Percentiles rank a stretch among this genome's conserved stretches.
Evolutionary conservation across 306 rosid genomes (phyloP).

Genomic region (Echinosophora koreensis): DNA sequence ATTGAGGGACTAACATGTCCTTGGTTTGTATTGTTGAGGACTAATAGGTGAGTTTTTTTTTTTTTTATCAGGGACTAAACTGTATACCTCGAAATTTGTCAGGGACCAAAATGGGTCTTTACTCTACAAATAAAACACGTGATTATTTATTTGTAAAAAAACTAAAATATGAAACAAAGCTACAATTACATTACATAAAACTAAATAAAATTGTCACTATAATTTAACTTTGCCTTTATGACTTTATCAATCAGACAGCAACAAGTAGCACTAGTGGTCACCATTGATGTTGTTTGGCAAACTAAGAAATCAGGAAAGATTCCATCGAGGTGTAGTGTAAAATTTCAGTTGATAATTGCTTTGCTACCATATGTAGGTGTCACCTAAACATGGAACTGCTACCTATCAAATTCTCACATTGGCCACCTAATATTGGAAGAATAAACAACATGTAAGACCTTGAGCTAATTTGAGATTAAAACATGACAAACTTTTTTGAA

Average conservation of each 20-base stretch:
- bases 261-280: neutral
- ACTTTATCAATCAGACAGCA: slow-evolving; percentile 35
- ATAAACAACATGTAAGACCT: neutral
- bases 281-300: neutral
- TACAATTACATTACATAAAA: too few relatives aligned
- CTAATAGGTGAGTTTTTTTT: too few relatives aligned
- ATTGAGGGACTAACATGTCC: too few relatives aligned
- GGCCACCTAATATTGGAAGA: neutral
- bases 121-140: too few relatives aligned
- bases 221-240: neutral
- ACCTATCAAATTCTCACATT: neutral
- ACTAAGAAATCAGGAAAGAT: neutral
- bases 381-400: slow-evolving; percentile 27
- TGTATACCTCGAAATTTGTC: too few relatives aligned
- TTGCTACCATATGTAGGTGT: neutral
- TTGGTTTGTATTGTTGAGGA: too few relatives aligned
- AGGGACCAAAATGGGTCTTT: too few relatives aligned
- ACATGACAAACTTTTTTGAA: too few relatives aligned
- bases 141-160: too few relatives aligned
- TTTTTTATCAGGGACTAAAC: too few relatives aligned
- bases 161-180: too few relatives aligned
- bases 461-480: too few relatives aligned
- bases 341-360: neutral
- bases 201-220: neutral
- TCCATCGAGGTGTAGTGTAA: neutral